These are phyloP conservation scores for Stromatinia cepivora DNA, from an alignment of 2,329 filamentous ascomycete species.

Conservation along the genomic window DNA sequence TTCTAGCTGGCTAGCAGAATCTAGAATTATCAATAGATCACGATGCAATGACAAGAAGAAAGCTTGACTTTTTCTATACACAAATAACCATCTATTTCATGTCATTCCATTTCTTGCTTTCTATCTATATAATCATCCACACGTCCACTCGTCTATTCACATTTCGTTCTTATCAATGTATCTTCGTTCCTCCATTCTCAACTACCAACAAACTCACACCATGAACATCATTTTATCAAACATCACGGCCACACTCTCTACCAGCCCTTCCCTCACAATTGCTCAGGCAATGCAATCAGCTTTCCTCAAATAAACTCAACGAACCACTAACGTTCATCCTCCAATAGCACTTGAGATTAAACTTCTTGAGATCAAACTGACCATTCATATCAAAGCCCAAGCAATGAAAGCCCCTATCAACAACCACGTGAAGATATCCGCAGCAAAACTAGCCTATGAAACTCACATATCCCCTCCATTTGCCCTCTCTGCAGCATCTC, in stretches of 20 bases:
- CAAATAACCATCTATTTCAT: neutral
- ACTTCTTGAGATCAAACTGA: too few relatives aligned
- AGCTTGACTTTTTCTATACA: neutral
- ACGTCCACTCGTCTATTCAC: neutral
- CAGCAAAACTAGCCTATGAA: too few relatives aligned
- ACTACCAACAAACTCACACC: neutral
- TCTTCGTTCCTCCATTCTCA: neutral
- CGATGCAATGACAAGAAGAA: neutral
- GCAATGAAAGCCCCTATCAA: neutral
- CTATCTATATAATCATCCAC: neutral
- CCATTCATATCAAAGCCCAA: neutral
- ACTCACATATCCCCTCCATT: neutral
- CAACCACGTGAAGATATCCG: neutral
- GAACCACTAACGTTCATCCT: neutral
- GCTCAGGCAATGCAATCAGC: neutral
- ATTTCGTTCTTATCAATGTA: neutral
- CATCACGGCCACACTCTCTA: neutral
- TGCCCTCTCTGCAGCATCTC: neutral
- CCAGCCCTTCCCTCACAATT: neutral
- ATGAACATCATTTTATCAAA: too few relatives aligned
- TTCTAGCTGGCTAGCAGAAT: neutral
- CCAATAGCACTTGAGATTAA: neutral
- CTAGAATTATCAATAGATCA: slow-evolving; percentile 1
- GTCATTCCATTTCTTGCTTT: neutral
- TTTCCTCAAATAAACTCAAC: neutral